Percentiles rank a stretch among this genome's conserved stretches.
phyloP scores from a whole-genome alignment of 176 grass and related monocot genomes.

The Metroxylon sagu region DNA sequence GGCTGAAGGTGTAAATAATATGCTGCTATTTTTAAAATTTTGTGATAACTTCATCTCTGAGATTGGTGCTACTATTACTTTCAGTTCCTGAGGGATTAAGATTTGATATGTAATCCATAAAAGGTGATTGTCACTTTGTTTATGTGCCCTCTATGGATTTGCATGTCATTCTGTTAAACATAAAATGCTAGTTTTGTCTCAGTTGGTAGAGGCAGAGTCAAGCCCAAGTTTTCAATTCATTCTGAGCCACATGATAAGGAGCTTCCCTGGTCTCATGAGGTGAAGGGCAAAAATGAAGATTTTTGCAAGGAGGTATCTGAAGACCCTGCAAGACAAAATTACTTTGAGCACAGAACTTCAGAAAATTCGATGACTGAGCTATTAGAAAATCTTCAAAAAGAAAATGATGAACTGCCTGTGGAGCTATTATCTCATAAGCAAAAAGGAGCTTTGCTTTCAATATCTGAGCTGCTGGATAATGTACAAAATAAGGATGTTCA shows the following conservation, averaged over 20 bases:
- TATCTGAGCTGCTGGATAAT: slow-evolving; percentile 80
- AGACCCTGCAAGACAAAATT: slow-evolving; percentile 15
- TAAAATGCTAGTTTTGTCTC: neutral
- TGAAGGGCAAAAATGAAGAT: slow-evolving; percentile 32
- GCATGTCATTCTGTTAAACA: neutral
- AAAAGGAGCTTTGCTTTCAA: slow-evolving; percentile 46
- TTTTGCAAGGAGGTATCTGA: slow-evolving; percentile 10
- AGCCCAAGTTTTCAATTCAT: slow-evolving; percentile 48
- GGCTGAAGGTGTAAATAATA: too few species aligned
- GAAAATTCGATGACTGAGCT: slow-evolving; percentile 26
- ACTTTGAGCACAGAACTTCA: slow-evolving; percentile 16
- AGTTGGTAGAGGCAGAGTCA: slow-evolving; percentile 44
- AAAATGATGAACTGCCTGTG: slow-evolving; percentile 29
- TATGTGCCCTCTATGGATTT: too few species aligned
- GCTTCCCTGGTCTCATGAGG: slow-evolving; percentile 1
- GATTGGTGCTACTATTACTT: too few species aligned
- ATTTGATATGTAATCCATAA: too few species aligned
- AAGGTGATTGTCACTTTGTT: too few species aligned
- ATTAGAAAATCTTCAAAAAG: slow-evolving; percentile 35
- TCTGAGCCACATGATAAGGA: slow-evolving; percentile 19
- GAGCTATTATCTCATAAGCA: slow-evolving; percentile 21
- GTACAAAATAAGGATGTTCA: slow-evolving; percentile 48
- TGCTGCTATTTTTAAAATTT: too few species aligned
- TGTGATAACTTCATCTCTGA: too few species aligned
- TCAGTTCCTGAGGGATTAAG: too few species aligned